Base-by-base conservation (phyloP, 495 filamentous ascomycete genomes). In the Aspergillus sclerotiicarbonarius region DNA sequence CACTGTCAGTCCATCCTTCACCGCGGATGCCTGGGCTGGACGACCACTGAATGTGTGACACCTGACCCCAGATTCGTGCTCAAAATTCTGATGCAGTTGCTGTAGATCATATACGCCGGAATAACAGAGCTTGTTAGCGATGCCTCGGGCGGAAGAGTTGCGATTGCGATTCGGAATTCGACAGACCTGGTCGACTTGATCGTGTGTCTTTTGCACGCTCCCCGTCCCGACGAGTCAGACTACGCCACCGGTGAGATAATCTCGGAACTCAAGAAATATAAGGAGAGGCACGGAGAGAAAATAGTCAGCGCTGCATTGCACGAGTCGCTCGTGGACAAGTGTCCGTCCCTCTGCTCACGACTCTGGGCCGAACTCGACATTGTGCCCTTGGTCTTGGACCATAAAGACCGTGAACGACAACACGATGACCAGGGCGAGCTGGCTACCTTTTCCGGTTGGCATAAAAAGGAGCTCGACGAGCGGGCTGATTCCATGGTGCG, bases 401-500 rank as follows among this genome's bases (percentile, higher is more conserved):
- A 47, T 7, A 35, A 60, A 51, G 32, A 20, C 13, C 58, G 50
- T 30, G 16, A 31, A 12, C 16, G 58, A 25, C 45, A 30, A 20
- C 21, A 43, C 3, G 20, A 18, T 0, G 58, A 60, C 12, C 45
- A 45, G 6, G 58, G 58, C 8, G 46, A 60, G 18, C 13, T 56
- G 7, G 44, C 52, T 6, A 56, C 46, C 12, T 60, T 60, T 43
- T 7, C 19, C 4, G 53, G 58, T 1, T 60, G 58, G 58, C 29
- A 60, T 8, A 15, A 46, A 16, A 60, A 60, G 30, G 21, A 51
- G 13, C 30, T 51, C 13, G 58, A 60, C 29, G 58, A 60, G 20
- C 51, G 54, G 46, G 58, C 58, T 4, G 58, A 60, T 29, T 60
- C 58, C 4, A 45, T 60, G 43, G 51, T 49, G 8, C 37, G 58